These are phyloP conservation scores for Abrus precatorius DNA, from an alignment of 306 rosid species.

Conservation along the genomic window DNA sequence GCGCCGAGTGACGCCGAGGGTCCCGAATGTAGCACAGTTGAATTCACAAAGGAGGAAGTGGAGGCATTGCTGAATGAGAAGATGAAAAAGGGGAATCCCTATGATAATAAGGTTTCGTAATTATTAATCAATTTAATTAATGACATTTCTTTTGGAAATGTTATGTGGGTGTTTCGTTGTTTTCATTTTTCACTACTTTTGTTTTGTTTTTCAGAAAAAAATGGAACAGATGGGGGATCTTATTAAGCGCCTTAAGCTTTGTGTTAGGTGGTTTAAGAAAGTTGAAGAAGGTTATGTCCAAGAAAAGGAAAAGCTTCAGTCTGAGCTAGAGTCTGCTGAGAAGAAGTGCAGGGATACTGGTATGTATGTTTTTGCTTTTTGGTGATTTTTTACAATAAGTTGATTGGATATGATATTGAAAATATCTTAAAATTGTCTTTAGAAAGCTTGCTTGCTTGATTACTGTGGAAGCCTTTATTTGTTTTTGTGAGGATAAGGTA, in stretches of 20 bases:
- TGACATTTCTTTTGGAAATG: neutral
- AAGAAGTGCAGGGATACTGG: slow-evolving; percentile 76
- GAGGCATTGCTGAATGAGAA: slow-evolving; percentile 76
- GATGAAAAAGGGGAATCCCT: slow-evolving; percentile 62
- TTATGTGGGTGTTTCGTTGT: neutral
- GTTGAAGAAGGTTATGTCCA: slow-evolving; percentile 59
- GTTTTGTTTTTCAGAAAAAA: slow-evolving; percentile 59
- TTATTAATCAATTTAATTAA: neutral
- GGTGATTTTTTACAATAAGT: neutral
- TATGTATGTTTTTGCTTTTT: slow-evolving; percentile 16
- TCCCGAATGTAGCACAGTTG: slow-evolving; percentile 52
- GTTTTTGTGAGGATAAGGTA: too few relatives aligned
- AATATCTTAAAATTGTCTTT: neutral
- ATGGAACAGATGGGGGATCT: slow-evolving; percentile 62
- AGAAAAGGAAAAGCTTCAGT: slow-evolving; percentile 70
- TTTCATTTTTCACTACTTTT: too few relatives aligned
- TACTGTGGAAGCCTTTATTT: too few relatives aligned
- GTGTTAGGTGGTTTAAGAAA: slow-evolving; percentile 72
- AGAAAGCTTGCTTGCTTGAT: neutral
- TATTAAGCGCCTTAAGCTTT: slow-evolving; percentile 69
- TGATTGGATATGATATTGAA: neutral
- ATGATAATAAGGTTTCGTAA: slow-evolving; percentile 71
- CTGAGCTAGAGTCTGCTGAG: slow-evolving; percentile 66
- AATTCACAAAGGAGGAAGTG: slow-evolving; percentile 77
- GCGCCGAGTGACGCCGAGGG: slow-evolving; percentile 57